Base-by-base conservation (phyloP, 371 early-diverging fungal species). In the Zychaea mexicana region DNA sequence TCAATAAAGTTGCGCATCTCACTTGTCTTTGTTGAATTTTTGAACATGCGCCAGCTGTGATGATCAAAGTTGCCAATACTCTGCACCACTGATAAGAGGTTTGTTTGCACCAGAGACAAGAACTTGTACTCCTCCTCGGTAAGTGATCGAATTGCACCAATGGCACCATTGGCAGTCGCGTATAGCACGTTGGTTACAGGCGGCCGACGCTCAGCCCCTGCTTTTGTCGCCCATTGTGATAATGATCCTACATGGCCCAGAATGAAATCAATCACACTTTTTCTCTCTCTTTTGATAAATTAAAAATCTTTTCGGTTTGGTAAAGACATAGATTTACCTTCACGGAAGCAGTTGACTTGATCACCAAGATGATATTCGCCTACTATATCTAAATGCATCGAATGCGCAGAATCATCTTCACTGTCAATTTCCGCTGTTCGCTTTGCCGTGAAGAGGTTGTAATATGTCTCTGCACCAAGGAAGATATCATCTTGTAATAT, bases 311-410 rank as follows among this genome's bases (percentile, higher is more conserved):
- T n/a, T n/a, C n/a, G n/a, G n/a, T n/a, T n/a, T n/a, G n/a, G n/a
- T n/a, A n/a, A n/a, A n/a, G n/a, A n/a, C n/a, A n/a, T n/a, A n/a
- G n/a, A n/a, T 39, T 57, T 76, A 84, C 92, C 95, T 39, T 77
- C 72, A 38, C 85, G 72, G 60, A 96, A 85, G 10, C 86, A 77
- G 65, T 95, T 97, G 67, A 97, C 78, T 30, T 80, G 69, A 61
- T 95, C 93, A 17, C 96, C 96, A 22, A 95, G 39, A 65, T 95
- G 95, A 74, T 81, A 93, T 64, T 86, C 82, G 9, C 90, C 94
- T 57, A 76, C 70, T 8, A 85, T 66, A 33, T 82, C 82, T 63
- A 96, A 69, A 36, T 81, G 72, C 30, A 83, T 68, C 12, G 71
- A 67, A 5, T 77, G 72, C 4, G 68, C 81, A 22, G 49, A 49